Conservation (phyloP, 352 stramenopile species). For the Pythium inflatum region DNA sequence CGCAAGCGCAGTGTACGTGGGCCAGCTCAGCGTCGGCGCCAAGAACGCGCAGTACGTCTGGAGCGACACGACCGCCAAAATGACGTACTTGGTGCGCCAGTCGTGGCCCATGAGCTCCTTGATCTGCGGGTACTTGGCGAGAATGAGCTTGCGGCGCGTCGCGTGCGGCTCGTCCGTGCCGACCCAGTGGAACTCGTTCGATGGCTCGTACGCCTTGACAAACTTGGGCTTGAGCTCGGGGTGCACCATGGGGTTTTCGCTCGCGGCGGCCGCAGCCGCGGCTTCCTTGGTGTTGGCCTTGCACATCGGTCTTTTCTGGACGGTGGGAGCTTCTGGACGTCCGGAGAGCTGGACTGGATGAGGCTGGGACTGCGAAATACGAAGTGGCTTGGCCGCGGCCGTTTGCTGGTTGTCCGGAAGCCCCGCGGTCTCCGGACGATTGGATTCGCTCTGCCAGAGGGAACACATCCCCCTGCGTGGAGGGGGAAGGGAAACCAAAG, state of each 20-base stretch:
- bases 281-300: slow-evolving; percentile 41
- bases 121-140: slow-evolving; percentile 89
- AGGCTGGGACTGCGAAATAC: slow-evolving; percentile 18
- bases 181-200: slow-evolving; percentile 84
- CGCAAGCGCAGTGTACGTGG: slow-evolving; percentile 52
- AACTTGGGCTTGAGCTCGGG: slow-evolving; percentile 48
- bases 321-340: slow-evolving; percentile 13
- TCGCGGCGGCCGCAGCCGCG: slow-evolving; percentile 40
- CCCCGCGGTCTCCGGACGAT: not conserved
- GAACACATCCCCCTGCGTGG: not conserved
- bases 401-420: not conserved
- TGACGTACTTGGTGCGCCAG: slow-evolving; percentile 89
- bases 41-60: slow-evolving; percentile 84
- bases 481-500: slow-evolving; percentile 6
- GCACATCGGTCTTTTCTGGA: slow-evolving; percentile 36
- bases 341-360: slow-evolving; percentile 12
- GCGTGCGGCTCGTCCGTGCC: slow-evolving; percentile 87
- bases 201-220: slow-evolving; percentile 46
- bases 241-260: slow-evolving; percentile 40
- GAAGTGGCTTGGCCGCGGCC: slow-evolving; percentile 24
- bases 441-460: slow-evolving; percentile 19
- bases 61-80: slow-evolving; percentile 67
- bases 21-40: slow-evolving; percentile 70
- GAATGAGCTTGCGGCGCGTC: slow-evolving; percentile 80
- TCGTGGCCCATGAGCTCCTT: slow-evolving; percentile 90